These are phyloP conservation scores for Ammopiptanthus mongolicus DNA, from an alignment of 306 rosid genomes.

Conservation along the genomic window DNA sequence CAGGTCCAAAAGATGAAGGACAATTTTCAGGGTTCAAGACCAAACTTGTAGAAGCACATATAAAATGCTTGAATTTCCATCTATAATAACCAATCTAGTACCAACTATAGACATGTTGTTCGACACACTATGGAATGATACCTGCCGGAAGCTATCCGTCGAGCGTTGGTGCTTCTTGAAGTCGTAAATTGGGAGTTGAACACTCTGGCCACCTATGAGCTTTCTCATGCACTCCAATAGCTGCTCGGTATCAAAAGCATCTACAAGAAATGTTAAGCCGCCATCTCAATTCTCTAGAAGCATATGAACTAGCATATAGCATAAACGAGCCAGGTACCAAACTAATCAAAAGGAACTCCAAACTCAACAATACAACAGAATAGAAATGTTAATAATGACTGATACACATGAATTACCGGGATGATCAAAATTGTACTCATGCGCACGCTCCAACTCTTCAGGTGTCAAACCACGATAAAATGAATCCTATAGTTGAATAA, in stretches of 20 bases:
- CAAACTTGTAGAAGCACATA: neutral
- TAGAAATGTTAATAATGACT: too few relatives aligned
- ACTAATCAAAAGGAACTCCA: neutral
- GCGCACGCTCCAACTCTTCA: conserved; percentile 55
- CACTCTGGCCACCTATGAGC: conserved; percentile 65
- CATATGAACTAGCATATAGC: neutral
- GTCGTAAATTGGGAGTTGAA: conserved; percentile 88
- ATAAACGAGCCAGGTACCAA: neutral
- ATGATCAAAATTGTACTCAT: conserved; percentile 79
- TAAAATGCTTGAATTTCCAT: neutral
- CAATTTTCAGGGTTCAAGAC: conserved; percentile 2
- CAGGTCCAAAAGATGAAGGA: neutral
- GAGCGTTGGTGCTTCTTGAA: conserved; percentile 85
- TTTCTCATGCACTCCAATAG: conserved; percentile 70
- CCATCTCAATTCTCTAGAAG: neutral
- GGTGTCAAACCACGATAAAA: conserved; percentile 74
- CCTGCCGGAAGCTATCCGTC: conserved; percentile 91
- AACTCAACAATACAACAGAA: neutral
- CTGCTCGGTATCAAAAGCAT: conserved; percentile 93
- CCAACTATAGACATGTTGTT: neutral
- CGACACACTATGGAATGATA: conserved; percentile 15
- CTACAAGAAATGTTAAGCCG: conserved; percentile 27
- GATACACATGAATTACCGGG: conserved; percentile 41
- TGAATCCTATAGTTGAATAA: conserved; percentile 37
- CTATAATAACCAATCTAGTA: neutral